These are phyloP conservation scores for Penicillium sp. DNA, from an alignment of 2,329 filamentous ascomycete genomes.

Conservation along the genomic window DNA sequence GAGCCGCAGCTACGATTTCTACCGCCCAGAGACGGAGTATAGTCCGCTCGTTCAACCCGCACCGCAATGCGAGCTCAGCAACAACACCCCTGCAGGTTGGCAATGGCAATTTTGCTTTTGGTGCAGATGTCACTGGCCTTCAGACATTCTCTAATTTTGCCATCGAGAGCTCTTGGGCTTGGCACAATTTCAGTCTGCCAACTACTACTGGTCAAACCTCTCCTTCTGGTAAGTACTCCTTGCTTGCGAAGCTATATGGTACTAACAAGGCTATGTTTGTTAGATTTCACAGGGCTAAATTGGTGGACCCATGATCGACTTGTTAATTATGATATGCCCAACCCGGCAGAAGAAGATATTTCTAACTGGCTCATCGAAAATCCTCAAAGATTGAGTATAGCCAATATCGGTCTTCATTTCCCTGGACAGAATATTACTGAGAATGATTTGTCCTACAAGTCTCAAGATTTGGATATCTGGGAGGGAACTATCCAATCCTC, in stretches of 20 bases:
- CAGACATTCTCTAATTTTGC: slow-evolving; percentile 48
- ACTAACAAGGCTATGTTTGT: background rate
- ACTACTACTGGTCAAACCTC: slow-evolving; percentile 31
- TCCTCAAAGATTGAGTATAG: slow-evolving; percentile 55
- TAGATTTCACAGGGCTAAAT: slow-evolving; percentile 42
- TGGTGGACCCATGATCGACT: slow-evolving; percentile 48
- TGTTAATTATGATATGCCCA: slow-evolving; percentile 47
- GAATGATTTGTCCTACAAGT: slow-evolving; percentile 28
- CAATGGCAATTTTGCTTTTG: slow-evolving; percentile 52
- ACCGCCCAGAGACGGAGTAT: slow-evolving; percentile 6
- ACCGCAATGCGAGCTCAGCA: slow-evolving; percentile 49
- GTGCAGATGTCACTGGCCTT: slow-evolving; percentile 44
- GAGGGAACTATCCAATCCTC: slow-evolving; percentile 1
- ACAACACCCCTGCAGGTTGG: slow-evolving; percentile 55
- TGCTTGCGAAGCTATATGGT: background rate
- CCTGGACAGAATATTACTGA: slow-evolving; percentile 42
- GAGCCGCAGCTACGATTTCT: background rate
- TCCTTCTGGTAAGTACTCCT: slow-evolving; percentile 20
- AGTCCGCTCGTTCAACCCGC: slow-evolving; percentile 45
- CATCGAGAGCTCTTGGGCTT: slow-evolving; percentile 47
- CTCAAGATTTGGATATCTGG: slow-evolving; percentile 5
- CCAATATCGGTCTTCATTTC: slow-evolving; percentile 51
- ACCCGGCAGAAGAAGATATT: slow-evolving; percentile 41
- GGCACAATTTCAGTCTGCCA: slow-evolving; percentile 49
- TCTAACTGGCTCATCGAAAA: slow-evolving; percentile 58